These are phyloP conservation scores for Colletotrichum sidae DNA, from an alignment of 2,329 filamentous ascomycete genomes.

Conservation along the genomic window DNA sequence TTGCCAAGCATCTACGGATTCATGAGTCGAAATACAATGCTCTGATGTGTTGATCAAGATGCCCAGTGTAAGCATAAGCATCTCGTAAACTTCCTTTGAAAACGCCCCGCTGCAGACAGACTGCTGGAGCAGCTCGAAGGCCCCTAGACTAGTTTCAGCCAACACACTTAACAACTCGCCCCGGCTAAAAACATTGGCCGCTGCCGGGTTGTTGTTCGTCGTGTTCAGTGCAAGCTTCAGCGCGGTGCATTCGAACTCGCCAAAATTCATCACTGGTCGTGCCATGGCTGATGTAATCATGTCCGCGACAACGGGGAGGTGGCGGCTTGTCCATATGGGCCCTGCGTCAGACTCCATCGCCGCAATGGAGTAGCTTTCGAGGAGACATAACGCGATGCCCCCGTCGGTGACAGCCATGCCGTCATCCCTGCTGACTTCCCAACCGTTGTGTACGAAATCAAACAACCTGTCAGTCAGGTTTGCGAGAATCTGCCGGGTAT, in stretches of 20 bases:
- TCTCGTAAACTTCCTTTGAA: conserved; percentile 68
- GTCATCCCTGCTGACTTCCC: conserved; percentile 22
- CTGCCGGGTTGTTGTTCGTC: conserved; percentile 81
- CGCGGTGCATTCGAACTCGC: conserved; percentile 58
- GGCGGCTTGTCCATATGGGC: conserved; percentile 58
- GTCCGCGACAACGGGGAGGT: conserved; percentile 63
- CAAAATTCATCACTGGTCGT: conserved; percentile 49
- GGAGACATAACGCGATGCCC: conserved; percentile 54
- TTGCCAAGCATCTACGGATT: conserved; percentile 44
- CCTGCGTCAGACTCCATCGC: conserved; percentile 54
- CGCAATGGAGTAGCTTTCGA: conserved; percentile 66
- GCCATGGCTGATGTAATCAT: conserved; percentile 55
- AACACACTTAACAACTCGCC: conserved; percentile 64
- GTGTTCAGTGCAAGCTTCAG: conserved; percentile 84
- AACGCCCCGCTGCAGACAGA: conserved; percentile 63
- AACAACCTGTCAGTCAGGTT: conserved; percentile 39
- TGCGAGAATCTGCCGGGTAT: conserved; percentile 21
- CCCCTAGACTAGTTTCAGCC: conserved; percentile 61
- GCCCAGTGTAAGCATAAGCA: conserved; percentile 81
- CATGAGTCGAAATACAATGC: conserved; percentile 73
- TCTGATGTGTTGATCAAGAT: conserved; percentile 91
- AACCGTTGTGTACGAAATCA: conserved; percentile 34
- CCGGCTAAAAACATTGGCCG: conserved; percentile 77
- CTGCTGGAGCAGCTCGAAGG: conserved; percentile 60
- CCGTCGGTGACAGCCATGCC: conserved; percentile 28